Evolutionary conservation across 1,284 basidiomycete species (phyloP), one percentile per base, ranked within the genome.

Genomic region (Phaffia rhodozyma): DNA sequence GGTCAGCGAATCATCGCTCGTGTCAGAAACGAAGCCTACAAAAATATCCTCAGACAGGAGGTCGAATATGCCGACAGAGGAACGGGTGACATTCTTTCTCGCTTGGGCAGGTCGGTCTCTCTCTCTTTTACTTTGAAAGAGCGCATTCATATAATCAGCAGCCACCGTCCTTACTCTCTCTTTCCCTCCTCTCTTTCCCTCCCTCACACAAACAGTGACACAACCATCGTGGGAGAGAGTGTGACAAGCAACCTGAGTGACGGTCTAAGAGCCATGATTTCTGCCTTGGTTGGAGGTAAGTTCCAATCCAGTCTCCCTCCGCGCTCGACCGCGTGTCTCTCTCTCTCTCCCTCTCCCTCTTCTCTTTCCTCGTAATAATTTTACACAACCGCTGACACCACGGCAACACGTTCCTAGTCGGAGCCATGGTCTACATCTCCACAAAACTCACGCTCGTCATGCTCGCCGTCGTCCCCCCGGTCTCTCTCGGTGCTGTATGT

Each of bases 401-500:
- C n/a, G n/a, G n/a, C n/a, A n/a, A n/a, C n/a, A n/a, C n/a, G n/a
- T n/a, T n/a, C n/a, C n/a, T 69, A 87, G 91, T 97, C 68, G 89
- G 88, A 51, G 90, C 92, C 62, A 98, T 98, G 94, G 86, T 97
- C 70, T 93, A 87, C 77, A 84, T 97, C 67, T 97, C 92, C 1
- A 87, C 90, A 0, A 86, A 86, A 62, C 78, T 98, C 65, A 97
- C 94, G 0, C 74, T 89, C 57, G 80, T 97, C 66, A 97, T 97
- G 94, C 82, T 97, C 67, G 84, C 85, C 25, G 85, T 97, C 60
- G 92, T 98, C 0, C 96, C 94, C 5, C 94, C 94, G 0, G 86
- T 97, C 11, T 94, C 92, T 7, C 81, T 98, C 64, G 93, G 91
- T 67, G 93, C 92, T 55, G 93, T 90, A 71, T 63, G 86, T 77